Conservation (phyloP, 441 rosid species). For the Breynia disticha region DNA sequence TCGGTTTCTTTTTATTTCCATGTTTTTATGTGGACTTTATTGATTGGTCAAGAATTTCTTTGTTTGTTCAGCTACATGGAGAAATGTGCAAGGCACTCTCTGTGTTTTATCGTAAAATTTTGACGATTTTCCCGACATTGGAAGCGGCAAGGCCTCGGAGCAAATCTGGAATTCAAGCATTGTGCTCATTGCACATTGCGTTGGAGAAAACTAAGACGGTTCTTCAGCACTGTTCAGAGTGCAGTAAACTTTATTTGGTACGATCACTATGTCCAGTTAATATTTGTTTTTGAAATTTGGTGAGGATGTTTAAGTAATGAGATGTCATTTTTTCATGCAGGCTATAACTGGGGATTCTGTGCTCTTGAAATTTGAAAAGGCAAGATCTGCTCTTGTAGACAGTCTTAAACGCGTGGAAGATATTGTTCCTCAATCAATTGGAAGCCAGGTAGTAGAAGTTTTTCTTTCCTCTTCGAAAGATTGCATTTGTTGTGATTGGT, state of each 20-base stretch:
- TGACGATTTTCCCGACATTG: slow-evolving; percentile 70
- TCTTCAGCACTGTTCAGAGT: slow-evolving; percentile 89
- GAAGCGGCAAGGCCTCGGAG: slow-evolving; percentile 97
- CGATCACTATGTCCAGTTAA: slow-evolving; percentile 2
- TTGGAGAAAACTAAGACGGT: slow-evolving; percentile 83
- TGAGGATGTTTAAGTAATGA: slow-evolving; percentile 5
- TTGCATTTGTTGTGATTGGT: too few relatives aligned
- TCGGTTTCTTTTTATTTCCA: neutral
- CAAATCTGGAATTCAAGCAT: slow-evolving; percentile 92
- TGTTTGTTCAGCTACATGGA: slow-evolving; percentile 78
- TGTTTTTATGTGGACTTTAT: neutral
- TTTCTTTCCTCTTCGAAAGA: neutral
- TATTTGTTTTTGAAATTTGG: slow-evolving; percentile 3
- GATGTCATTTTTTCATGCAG: slow-evolving; percentile 33
- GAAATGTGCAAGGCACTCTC: slow-evolving; percentile 81
- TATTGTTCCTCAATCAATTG: slow-evolving; percentile 86
- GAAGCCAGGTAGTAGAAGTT: slow-evolving; percentile 51
- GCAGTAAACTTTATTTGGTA: slow-evolving; percentile 96
- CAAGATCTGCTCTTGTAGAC: slow-evolving; percentile 58
- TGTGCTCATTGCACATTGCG: slow-evolving; percentile 90
- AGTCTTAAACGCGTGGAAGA: slow-evolving; percentile 91
- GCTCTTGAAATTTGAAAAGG: slow-evolving; percentile 79
- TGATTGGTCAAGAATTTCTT: slow-evolving; percentile 4
- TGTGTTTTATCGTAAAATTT: slow-evolving; percentile 57
- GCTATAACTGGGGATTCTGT: slow-evolving; percentile 96